These are phyloP conservation scores for Magnolia changhungtana DNA, from an alignment of 164 flowering plant genomes.

Conservation along the genomic window DNA sequence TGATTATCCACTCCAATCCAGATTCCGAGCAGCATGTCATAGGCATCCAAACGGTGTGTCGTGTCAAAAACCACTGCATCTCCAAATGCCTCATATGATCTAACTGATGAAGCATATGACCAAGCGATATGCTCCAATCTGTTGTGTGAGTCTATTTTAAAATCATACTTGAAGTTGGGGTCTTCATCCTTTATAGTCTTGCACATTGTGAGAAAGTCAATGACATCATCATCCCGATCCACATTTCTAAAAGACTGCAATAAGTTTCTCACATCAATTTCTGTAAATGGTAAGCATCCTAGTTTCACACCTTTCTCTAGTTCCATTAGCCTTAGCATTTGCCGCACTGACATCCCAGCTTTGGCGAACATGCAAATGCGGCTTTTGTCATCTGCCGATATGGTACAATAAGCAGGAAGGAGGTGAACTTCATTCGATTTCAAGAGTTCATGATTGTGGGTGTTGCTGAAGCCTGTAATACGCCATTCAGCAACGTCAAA, in stretches of 20 bases:
- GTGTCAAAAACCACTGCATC: conserved; percentile 78
- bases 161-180: conserved; percentile 60
- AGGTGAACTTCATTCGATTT: conserved; percentile 51
- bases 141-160: conserved; percentile 60
- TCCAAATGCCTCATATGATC: conserved; percentile 57
- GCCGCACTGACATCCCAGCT: conserved; percentile 81
- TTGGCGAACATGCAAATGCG: conserved; percentile 80
- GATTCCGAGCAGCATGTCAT: conserved; percentile 72
- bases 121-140: conserved; percentile 77
- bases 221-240: conserved; percentile 59
- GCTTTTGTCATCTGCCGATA: conserved; percentile 70
- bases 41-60: conserved; percentile 63
- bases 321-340: conserved; percentile 78
- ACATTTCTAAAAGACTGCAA: conserved; percentile 68
- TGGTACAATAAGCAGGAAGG: conserved; percentile 60
- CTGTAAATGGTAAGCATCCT: conserved; percentile 73
- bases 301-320: conserved; percentile 73
- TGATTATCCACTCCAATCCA: conserved; percentile 85
- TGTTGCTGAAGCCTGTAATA: conserved; percentile 67
- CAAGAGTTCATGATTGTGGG: conserved; percentile 76
- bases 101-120: conserved; percentile 63
- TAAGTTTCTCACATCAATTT: conserved; percentile 72
- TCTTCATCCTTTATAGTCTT: conserved; percentile 64
- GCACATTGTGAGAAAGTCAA: conserved; percentile 71
- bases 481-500: conserved; percentile 88